phyloP scores from a whole-genome alignment of 176 grass and related monocot genomes.

The maize (Zea mays) region DNA sequence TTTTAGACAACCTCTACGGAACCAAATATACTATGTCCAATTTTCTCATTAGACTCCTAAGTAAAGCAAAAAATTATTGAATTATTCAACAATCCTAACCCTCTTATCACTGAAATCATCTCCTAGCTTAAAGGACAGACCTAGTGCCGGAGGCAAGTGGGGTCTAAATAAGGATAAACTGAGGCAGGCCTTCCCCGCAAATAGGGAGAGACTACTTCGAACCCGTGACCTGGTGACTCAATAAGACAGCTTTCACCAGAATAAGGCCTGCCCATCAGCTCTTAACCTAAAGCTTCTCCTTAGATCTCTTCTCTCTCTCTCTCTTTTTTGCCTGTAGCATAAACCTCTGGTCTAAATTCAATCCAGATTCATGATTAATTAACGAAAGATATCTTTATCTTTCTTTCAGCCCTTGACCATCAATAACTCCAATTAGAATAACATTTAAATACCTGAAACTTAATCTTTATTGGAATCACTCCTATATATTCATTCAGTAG shows the following conservation, averaged over 20 bases:
- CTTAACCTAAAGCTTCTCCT: not conserved
- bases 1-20: not conserved
- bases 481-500: not conserved
- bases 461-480: not conserved
- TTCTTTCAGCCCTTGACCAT: not conserved
- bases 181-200: too few species aligned
- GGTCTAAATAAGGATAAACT: too few species aligned
- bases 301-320: not conserved
- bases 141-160: too few species aligned
- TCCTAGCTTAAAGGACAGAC: not conserved
- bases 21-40: not conserved
- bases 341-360: not conserved
- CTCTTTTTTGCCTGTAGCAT: constrained; percentile 1
- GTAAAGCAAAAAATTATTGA: not conserved
- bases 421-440: not conserved
- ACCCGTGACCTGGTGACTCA: too few species aligned
- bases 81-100: not conserved
- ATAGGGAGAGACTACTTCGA: too few species aligned
- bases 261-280: too few species aligned
- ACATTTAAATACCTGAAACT: not conserved
- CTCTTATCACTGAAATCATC: not conserved
- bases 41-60: not conserved
- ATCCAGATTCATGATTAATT: not conserved
- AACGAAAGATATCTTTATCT: not conserved
- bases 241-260: too few species aligned